Conservation (phyloP, 2,329 filamentous ascomycete species). For the Pezicula rhizophila region DNA sequence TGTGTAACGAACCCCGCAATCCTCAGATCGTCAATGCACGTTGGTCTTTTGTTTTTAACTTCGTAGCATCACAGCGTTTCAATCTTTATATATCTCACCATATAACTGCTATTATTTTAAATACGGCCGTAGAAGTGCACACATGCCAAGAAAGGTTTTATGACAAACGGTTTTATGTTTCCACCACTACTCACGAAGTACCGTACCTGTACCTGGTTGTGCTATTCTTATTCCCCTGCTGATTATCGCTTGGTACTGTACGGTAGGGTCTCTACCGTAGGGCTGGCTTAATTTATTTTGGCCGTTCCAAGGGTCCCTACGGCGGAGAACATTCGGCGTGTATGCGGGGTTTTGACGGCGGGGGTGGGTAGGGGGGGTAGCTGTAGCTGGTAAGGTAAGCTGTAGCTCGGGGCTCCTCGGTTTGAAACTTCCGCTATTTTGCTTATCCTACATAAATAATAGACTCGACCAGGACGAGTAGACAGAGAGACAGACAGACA, state of each 20-base stretch:
- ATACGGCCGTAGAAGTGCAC: too few species aligned
- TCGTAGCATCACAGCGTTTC: background rate
- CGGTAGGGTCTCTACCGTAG: too few species aligned
- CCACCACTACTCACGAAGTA: background rate
- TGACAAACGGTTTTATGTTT: too few species aligned
- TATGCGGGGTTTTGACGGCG: background rate
- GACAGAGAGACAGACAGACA: too few species aligned
- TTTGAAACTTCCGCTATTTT: background rate
- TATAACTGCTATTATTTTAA: too few species aligned
- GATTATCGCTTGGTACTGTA: too few species aligned
- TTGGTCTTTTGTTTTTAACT: background rate
- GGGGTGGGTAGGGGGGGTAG: background rate
- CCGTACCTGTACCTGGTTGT: background rate
- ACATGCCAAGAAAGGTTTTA: background rate
- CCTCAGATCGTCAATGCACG: background rate
- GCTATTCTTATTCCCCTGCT: too few species aligned
- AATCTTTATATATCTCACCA: too few species aligned
- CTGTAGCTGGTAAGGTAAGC: background rate
- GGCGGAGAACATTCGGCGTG: background rate
- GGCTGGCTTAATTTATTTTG: background rate
- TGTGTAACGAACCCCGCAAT: background rate
- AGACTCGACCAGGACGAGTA: too few species aligned
- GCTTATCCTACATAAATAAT: too few species aligned
- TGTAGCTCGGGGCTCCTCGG: background rate
- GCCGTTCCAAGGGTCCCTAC: background rate